Evolutionary conservation across 2,329 filamentous ascomycete species (phyloP), one percentile per base, ranked within the genome.

Genomic region (Biscogniauxia sp.): DNA sequence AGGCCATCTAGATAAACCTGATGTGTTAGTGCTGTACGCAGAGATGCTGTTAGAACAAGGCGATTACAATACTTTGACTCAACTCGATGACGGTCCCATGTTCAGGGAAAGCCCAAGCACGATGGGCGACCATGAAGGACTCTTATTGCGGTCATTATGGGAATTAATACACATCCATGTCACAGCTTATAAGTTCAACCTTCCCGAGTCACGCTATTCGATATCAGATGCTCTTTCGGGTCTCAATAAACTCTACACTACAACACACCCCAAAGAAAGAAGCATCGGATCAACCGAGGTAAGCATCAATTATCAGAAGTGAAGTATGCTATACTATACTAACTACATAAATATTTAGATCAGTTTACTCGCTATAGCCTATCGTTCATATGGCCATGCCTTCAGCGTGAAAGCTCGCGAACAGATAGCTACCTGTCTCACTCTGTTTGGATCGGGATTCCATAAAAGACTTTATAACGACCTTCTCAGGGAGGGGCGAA

Each of bases 41-140:
- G 70, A 72, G n/a, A 55, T 72, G 20, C 58, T 74, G 4, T 60
- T 71, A 19, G 60, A 68, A 49, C 68, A 70, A 55, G 70, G 70
- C 6, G 68, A 73, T 37, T 72, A 71, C 51, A 65, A 61, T 20
- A 51, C 61, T 20, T 54, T 67, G 20, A 57, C 61, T 0, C 26
- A 63, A 2, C 55, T 71, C 2, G 59, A 65, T 7, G 57, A 60
- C 8, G 51, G 52, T 5, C 23, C 59, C 2, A 65, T 69, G n/a
- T 51, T 53, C 25, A 61, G 51, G 11, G 28, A 41, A 19, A 58
- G 54, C 2, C 50, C 19, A 17, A 53, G 61, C 17, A 23, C 56
- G 13, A 19, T 45, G 1, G 20, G 63, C 2, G 53, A 45, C 3
- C 23, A 23, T 23, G 45, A 54, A 19, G 65, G 66, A 20, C 20